Evolutionary conservation across 1,284 basidiomycete genomes (phyloP), one percentile per base, ranked within the genome.

Genomic region (Moesziomyces globuligerus): DNA sequence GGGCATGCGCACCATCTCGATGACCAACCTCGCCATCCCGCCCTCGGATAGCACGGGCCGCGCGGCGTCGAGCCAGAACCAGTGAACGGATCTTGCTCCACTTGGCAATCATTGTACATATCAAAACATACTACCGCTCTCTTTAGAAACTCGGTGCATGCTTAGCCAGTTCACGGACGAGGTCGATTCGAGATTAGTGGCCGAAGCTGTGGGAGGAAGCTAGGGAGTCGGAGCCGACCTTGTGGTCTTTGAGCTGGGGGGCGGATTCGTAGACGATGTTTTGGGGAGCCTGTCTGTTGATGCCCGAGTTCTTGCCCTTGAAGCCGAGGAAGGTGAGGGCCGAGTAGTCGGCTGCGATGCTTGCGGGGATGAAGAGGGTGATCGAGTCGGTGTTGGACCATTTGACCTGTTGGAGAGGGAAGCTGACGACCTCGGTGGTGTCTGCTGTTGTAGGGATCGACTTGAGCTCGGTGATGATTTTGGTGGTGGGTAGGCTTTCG

Each of bases 221-320:
- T 17, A 66, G 34, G 13, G 34, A 17, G n/a, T 66, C 62, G 7
- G 55, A 7, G 6, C 56, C 62, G 13, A 76, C 58, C 38, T 73
- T 76, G 42, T 81, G 79, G 38, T 79, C 78, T 36, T 79, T 72
- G 55, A 75, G 47, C 57, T 76, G 73, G 0, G 80, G 80, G 5
- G 80, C 72, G 36, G 69, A 56, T 58, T 81, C 80, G 51, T 81
- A 81, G 43, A 81, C 68, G 50, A 81, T 73, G 37, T 74, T 75
- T 3, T 62, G 50, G 0, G 80, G 79, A 3, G 69, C 62, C 32
- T 58, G 58, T 8, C 70, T 23, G 15, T 50, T 46, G 46, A 40
- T 40, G 7, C 64, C 59, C 3, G 61, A 54, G 20, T n/a, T 43
- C 41, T 79, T 76, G 21, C 80, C 80, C 17, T 75, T 74, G 66